These are phyloP conservation scores for Psilocybe cyanescens DNA, from an alignment of 768 basidiomycete genomes.

Conservation along the genomic window DNA sequence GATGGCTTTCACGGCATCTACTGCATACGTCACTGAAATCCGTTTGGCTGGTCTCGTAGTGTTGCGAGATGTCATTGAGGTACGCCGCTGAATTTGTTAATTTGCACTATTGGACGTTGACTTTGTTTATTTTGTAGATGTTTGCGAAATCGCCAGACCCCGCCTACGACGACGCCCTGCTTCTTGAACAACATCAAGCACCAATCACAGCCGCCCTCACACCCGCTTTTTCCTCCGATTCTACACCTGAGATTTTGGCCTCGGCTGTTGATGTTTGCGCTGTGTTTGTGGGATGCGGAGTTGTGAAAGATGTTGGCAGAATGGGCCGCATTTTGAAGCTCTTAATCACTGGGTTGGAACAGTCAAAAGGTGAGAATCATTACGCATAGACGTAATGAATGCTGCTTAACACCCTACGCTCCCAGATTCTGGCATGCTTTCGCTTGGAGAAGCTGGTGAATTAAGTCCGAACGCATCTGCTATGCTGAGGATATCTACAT, in stretches of 20 bases:
- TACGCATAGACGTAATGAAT: not conserved
- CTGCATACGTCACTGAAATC: constrained; percentile 96
- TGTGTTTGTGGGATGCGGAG: constrained; percentile 92
- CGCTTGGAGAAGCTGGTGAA: constrained; percentile 85
- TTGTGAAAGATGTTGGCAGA: constrained; percentile 84
- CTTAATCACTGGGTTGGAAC: constrained; percentile 84
- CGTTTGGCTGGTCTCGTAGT: constrained; percentile 89
- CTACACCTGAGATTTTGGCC: constrained; percentile 93
- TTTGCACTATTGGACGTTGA: not conserved
- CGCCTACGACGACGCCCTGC: constrained; percentile 85
- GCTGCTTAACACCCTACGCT: not conserved
- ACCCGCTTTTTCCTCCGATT: constrained; percentile 94
- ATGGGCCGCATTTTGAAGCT: constrained; percentile 96
- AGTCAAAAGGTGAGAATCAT: constrained; percentile 74
- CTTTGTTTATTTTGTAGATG: constrained; percentile 49
- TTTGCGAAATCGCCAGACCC: constrained; percentile 90
- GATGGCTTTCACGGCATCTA: constrained; percentile 98
- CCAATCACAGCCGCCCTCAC: constrained; percentile 97
- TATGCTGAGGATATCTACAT: constrained; percentile 90
- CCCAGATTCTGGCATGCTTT: constrained; percentile 79
- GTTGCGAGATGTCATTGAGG: constrained; percentile 91
- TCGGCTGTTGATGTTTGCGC: constrained; percentile 94
- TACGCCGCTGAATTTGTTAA: constrained; percentile 27
- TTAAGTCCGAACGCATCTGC: constrained; percentile 93
- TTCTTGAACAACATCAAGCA: constrained; percentile 97